A percentile compares a stretch with the other conserved stretches of the same genome.
phyloP scores from a whole-genome alignment of 495 filamentous ascomycete species.

The Penicillium soppii region DNA sequence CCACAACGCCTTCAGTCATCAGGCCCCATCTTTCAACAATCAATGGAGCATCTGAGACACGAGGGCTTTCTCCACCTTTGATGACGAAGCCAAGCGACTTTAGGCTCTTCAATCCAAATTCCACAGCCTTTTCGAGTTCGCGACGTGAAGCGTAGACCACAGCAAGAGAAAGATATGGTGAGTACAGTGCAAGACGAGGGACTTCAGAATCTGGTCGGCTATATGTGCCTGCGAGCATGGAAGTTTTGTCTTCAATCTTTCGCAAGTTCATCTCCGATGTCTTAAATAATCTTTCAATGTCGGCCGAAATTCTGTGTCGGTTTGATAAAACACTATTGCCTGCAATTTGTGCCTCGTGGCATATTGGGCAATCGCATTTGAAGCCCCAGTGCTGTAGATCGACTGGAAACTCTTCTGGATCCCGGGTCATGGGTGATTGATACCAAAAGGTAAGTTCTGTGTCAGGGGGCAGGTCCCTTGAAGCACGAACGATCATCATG shows the following conservation, averaged over 20 bases:
- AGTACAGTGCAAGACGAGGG: conserved; percentile 30
- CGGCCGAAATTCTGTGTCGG: conserved; percentile 7
- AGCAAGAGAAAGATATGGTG: conserved; percentile 29
- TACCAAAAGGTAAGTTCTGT: conserved; percentile 51
- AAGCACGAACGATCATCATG: conserved; percentile 57
- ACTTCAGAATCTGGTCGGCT: conserved; percentile 16
- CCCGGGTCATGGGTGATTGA: conserved; percentile 24
- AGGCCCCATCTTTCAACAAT: conserved; percentile 45
- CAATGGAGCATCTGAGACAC: conserved; percentile 12
- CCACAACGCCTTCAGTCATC: conserved; percentile 24
- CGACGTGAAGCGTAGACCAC: conserved; percentile 1
- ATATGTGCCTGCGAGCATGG: conserved; percentile 32
- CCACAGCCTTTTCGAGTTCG: conserved; percentile 12
- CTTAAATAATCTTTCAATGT: conserved; percentile 10
- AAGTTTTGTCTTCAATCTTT: conserved; percentile 19
- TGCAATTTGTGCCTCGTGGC: conserved; percentile 23
- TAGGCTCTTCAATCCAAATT: conserved; percentile 28
- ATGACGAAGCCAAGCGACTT: conserved; percentile 43
- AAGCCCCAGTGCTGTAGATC: conserved; percentile 45
- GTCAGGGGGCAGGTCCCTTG: conserved; percentile 38
- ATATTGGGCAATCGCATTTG: conserved; percentile 46
- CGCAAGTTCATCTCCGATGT: neutral
- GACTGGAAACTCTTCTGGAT: conserved; percentile 6
- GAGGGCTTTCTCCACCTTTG: conserved; percentile 24
- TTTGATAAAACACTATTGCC: conserved; percentile 3